Evolutionary conservation across 2,329 filamentous ascomycete genomes (phyloP).

Genomic region (Monosporascus ibericus): DNA sequence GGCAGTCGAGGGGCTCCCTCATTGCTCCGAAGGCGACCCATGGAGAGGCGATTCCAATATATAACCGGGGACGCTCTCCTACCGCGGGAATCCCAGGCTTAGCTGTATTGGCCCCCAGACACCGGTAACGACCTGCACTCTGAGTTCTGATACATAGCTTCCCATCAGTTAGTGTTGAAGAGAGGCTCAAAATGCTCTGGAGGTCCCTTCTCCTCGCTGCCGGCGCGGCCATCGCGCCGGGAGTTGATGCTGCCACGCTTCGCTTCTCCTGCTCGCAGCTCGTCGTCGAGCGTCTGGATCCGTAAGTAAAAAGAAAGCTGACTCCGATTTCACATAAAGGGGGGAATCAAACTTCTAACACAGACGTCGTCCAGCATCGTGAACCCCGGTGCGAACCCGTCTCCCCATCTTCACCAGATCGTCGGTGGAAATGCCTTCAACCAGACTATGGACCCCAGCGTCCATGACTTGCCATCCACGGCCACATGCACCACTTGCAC

Average conservation of each 20-base stretch:
- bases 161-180: too few species aligned
- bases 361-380: constrained; percentile 6
- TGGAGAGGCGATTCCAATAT: not conserved
- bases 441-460: constrained; percentile 11
- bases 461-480: constrained; percentile 9
- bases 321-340: too few species aligned
- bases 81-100: not conserved
- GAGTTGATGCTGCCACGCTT: constrained; percentile 6
- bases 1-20: not conserved
- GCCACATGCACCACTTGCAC: constrained; percentile 14
- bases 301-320: not conserved
- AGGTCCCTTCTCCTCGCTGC: constrained; percentile 7
- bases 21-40: not conserved
- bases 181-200: not conserved
- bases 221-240: not conserved
- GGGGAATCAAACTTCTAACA: too few species aligned
- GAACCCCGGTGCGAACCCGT: constrained; percentile 33
- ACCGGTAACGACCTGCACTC: not conserved
- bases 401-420: constrained; percentile 48
- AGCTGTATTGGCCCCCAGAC: not conserved
- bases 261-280: constrained; percentile 40
- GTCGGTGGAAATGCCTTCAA: constrained; percentile 40
- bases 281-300: constrained; percentile 32
- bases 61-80: not conserved
- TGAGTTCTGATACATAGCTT: too few species aligned